These are phyloP conservation scores for Zarea fungicola DNA, from an alignment of 2,329 filamentous ascomycete genomes.

Conservation along the genomic window DNA sequence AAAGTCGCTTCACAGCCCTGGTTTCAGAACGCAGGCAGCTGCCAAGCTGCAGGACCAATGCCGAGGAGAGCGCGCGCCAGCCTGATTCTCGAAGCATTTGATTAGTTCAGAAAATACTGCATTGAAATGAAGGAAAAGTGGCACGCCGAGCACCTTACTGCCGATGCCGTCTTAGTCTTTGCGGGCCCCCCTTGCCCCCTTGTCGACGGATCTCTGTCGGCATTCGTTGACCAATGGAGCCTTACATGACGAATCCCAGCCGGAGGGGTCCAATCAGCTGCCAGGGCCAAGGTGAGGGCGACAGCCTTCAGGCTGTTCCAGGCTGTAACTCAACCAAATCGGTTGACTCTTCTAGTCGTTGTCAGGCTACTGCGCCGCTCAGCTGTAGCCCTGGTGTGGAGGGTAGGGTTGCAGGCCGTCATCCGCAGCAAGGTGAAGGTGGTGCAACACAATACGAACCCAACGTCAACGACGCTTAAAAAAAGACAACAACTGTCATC, in stretches of 20 bases:
- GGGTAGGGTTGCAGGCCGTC: background rate
- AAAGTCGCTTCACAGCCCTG: background rate
- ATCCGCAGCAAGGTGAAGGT: background rate
- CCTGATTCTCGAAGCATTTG: too few relatives aligned
- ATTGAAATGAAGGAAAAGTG: background rate
- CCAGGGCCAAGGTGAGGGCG: background rate
- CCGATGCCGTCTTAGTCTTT: background rate
- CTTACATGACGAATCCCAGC: background rate
- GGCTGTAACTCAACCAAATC: too few relatives aligned
- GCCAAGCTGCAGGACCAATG: too few relatives aligned
- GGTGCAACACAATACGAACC: background rate
- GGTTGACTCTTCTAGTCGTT: too few relatives aligned
- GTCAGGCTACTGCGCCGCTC: background rate
- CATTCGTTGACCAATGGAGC: background rate
- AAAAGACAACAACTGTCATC: background rate
- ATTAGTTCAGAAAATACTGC: too few relatives aligned
- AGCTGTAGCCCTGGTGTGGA: conserved; percentile 3
- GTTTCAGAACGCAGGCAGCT: background rate
- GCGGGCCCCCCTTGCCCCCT: too few relatives aligned
- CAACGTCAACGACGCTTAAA: too few relatives aligned
- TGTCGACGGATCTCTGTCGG: background rate
- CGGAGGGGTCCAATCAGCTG: background rate
- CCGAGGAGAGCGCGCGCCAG: too few relatives aligned
- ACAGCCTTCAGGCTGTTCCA: too few relatives aligned
- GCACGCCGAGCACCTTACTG: background rate